Conservation (phyloP, 768 basidiomycete species). For the Boletus tylopilopsis region DNA sequence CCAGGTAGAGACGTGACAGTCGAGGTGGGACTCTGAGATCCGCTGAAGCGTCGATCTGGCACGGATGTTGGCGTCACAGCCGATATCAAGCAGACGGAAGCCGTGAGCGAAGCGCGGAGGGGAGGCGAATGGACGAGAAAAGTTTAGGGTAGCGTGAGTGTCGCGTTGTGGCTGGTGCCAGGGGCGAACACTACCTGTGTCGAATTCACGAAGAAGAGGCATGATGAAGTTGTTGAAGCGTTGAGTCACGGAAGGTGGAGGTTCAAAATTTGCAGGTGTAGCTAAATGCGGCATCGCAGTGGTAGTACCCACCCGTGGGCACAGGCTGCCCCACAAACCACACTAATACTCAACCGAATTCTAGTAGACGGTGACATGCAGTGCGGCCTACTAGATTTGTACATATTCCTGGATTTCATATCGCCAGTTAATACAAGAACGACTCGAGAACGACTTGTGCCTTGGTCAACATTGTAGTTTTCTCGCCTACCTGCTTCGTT, state of each 20-base stretch:
- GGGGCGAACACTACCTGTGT: neutral
- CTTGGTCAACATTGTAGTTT: neutral
- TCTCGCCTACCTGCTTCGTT: neutral
- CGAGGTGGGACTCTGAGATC: neutral
- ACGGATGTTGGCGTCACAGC: neutral
- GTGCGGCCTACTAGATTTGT: too few relatives aligned
- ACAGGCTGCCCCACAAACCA: too few relatives aligned
- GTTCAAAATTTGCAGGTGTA: too few relatives aligned
- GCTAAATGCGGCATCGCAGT: too few relatives aligned
- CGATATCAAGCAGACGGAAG: neutral
- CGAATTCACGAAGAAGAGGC: neutral
- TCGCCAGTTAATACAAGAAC: neutral
- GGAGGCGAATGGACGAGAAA: neutral
- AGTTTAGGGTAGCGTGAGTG: neutral
- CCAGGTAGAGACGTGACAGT: slow-evolving; percentile 6
- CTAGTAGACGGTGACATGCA: too few relatives aligned
- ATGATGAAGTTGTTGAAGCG: neutral
- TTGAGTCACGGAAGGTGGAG: too few relatives aligned
- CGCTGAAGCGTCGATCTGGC: neutral
- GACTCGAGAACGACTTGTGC: neutral
- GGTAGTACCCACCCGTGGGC: too few relatives aligned
- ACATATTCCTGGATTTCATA: too few relatives aligned
- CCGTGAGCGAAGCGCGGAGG: neutral
- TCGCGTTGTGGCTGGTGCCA: neutral
- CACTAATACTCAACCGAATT: too few relatives aligned